These are phyloP conservation scores for Poronia punctata DNA, from an alignment of 495 filamentous ascomycete species.

Conservation along the genomic window DNA sequence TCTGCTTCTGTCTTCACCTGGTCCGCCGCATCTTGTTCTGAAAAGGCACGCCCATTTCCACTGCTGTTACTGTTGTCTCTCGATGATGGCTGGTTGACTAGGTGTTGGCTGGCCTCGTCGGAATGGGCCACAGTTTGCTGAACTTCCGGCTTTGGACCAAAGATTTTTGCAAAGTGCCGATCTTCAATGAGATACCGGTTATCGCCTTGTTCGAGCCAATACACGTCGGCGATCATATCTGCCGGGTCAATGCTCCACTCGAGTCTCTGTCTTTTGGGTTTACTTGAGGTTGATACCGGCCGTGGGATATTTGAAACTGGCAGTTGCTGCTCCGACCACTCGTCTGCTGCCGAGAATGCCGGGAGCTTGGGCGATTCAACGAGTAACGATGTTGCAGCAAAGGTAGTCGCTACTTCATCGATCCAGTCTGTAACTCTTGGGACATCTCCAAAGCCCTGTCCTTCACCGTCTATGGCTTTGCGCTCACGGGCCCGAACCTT, in stretches of 20 bases:
- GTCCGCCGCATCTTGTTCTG: conserved; percentile 18
- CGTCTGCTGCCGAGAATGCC: conserved; percentile 40
- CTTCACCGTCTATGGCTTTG: conserved; percentile 59
- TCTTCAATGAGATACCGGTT: conserved; percentile 74
- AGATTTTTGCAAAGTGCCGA: conserved; percentile 61
- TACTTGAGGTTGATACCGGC: conserved; percentile 26
- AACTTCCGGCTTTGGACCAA: conserved; percentile 36
- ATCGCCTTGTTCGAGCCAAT: conserved; percentile 72
- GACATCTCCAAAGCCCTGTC: conserved; percentile 70
- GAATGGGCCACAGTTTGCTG: conserved; percentile 10
- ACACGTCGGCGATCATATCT: conserved; percentile 76
- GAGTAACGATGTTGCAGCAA: conserved; percentile 24
- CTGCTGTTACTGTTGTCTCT: conserved; percentile 7
- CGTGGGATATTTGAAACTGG: conserved; percentile 27
- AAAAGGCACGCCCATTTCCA: conserved; percentile 15
- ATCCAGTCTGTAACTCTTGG: conserved; percentile 67
- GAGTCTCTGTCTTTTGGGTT: conserved; percentile 57
- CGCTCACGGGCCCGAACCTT: conserved; percentile 69
- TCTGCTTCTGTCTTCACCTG: conserved; percentile 25
- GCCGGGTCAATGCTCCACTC: conserved; percentile 74
- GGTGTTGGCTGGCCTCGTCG: conserved; percentile 6
- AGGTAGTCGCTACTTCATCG: conserved; percentile 52
- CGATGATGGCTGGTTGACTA: conserved; percentile 3
- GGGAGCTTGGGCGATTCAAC: conserved; percentile 37
- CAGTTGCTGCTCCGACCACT: conserved; percentile 22